These are phyloP conservation scores for Talaromyces funiculosus DNA, from an alignment of 2,329 filamentous ascomycete species.

Conservation along the genomic window DNA sequence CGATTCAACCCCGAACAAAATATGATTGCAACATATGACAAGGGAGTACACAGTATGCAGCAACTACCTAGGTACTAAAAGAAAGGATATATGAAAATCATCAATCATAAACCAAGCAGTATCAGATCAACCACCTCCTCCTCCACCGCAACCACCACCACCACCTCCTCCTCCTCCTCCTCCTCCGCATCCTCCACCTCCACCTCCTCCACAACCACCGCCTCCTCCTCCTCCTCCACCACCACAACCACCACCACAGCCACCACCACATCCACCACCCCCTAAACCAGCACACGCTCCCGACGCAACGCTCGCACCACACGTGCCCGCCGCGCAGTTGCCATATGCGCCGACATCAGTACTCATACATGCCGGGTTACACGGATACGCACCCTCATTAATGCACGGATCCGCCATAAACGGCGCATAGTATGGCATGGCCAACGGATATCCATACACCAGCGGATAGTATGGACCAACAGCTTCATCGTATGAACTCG, in stretches of 20 bases:
- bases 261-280: constrained; percentile 22
- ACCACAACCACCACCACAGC: constrained; percentile 30
- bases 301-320: constrained; percentile 40
- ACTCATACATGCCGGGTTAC: constrained; percentile 43
- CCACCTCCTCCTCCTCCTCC: constrained; percentile 23
- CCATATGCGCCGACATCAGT: constrained; percentile 36
- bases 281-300: constrained; percentile 30
- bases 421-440: constrained; percentile 42
- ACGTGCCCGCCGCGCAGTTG: constrained; percentile 45
- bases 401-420: constrained; percentile 43
- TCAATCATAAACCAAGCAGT: not conserved
- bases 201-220: constrained; percentile 27
- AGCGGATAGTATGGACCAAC: constrained; percentile 26
- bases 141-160: constrained; percentile 1
- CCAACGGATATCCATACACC: constrained; percentile 43
- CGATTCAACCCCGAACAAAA: not conserved
- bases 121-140: constrained; percentile 17
- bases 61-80: too few species aligned
- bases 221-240: constrained; percentile 40
- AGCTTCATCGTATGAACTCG: constrained; percentile 26
- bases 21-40: not conserved
- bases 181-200: constrained; percentile 22
- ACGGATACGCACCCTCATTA: constrained; percentile 37
- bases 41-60: not conserved
- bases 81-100: not conserved